These are phyloP conservation scores for Eustoma russellianum DNA, from an alignment of 257 asterid species.

Conservation along the genomic window DNA sequence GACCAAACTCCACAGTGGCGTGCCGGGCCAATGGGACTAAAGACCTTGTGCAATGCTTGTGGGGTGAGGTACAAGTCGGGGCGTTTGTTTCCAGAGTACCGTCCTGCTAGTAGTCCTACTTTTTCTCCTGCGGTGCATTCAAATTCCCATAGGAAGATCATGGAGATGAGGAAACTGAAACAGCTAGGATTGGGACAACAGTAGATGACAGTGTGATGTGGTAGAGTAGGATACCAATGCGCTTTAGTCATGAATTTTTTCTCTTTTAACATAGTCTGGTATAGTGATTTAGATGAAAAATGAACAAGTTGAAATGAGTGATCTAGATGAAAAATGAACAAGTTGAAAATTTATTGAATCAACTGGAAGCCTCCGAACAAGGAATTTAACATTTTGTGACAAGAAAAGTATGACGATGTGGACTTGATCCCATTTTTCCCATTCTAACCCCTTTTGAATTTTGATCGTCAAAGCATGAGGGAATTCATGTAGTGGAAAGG, in stretches of 20 bases:
- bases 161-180: conserved; percentile 84
- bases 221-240: conserved; percentile 38
- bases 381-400: too few species aligned
- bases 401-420: too few species aligned
- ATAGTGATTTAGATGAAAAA: too few species aligned
- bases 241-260: conserved; percentile 20
- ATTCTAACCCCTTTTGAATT: too few species aligned
- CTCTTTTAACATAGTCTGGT: conserved; percentile 28
- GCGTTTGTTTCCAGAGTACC: conserved; percentile 79
- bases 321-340: too few species aligned
- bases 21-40: conserved; percentile 83
- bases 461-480: too few species aligned
- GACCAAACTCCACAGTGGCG: conserved; percentile 94
- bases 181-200: conserved; percentile 21
- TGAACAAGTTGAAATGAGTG: too few species aligned
- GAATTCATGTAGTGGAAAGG: too few species aligned
- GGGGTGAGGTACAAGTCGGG: conserved; percentile 90
- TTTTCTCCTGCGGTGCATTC: conserved; percentile 57
- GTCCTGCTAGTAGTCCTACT: conserved; percentile 80
- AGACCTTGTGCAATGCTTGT: conserved; percentile 83
- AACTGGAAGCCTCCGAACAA: too few species aligned
- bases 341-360: too few species aligned
- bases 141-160: conserved; percentile 73
- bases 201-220: conserved; percentile 36
- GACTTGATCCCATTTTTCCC: too few species aligned